These are phyloP conservation scores for Chaetomium sp. DNA, from an alignment of 2,329 filamentous ascomycete species.

Conservation along the genomic window DNA sequence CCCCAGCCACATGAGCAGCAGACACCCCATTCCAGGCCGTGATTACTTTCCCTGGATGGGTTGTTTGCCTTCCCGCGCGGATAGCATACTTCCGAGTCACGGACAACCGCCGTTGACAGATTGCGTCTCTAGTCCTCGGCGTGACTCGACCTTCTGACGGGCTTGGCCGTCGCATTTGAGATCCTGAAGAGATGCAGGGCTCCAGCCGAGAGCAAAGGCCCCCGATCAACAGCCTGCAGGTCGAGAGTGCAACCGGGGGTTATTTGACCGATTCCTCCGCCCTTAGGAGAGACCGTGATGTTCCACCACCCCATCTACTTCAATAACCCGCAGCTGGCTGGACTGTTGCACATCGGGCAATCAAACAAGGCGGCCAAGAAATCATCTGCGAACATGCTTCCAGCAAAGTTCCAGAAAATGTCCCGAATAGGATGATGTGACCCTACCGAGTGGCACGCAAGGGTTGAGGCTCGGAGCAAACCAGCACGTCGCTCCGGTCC, in stretches of 20 bases:
- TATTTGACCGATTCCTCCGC: not conserved
- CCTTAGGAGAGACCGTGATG: too few relatives aligned
- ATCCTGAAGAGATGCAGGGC: slow-evolving; percentile 19
- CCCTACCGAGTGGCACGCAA: slow-evolving; percentile 15
- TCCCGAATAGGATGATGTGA: slow-evolving; percentile 24
- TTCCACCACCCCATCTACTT: slow-evolving; percentile 6
- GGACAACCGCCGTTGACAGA: slow-evolving; percentile 14
- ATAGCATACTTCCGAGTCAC: slow-evolving; percentile 31
- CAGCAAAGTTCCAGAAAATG: slow-evolving; percentile 35
- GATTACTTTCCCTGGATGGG: slow-evolving; percentile 6
- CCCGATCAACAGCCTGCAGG: slow-evolving; percentile 30
- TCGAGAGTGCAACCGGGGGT: slow-evolving; percentile 10
- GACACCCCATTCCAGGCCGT: slow-evolving; percentile 6
- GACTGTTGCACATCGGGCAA: slow-evolving; percentile 38
- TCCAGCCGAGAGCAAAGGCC: slow-evolving; percentile 21
- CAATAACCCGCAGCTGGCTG: slow-evolving; percentile 6
- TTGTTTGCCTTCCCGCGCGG: slow-evolving; percentile 29
- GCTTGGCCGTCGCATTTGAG: slow-evolving; percentile 6
- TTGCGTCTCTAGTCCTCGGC: not conserved
- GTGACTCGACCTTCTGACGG: slow-evolving; percentile 3
- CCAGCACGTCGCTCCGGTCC: slow-evolving; percentile 26
- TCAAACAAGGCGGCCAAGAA: slow-evolving; percentile 36
- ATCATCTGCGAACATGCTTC: slow-evolving; percentile 36
- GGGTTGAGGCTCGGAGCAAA: slow-evolving; percentile 24
- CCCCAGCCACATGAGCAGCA: slow-evolving; percentile 8